A percentile compares a stretch with the other conserved stretches of the same genome.
phyloP scores from a whole-genome alignment of 1,139 yeast genomes.

The Nakaseomyces nivariensis region DNA sequence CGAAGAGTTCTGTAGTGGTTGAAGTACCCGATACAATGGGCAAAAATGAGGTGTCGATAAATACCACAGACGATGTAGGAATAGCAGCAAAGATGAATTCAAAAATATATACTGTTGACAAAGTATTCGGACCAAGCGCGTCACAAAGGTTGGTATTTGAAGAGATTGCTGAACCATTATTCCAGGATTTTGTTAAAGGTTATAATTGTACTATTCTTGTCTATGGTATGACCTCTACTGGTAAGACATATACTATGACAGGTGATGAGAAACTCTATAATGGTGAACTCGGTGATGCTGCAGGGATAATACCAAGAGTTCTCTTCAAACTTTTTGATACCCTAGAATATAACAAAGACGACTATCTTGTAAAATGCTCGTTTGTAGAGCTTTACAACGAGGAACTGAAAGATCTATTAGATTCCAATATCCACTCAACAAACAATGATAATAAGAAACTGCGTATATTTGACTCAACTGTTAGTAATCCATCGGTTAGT shows the following conservation, averaged over 20 bases:
- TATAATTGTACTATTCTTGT: slow-evolving; percentile 68
- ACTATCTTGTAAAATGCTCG: slow-evolving; percentile 54
- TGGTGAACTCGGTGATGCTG: slow-evolving; percentile 50
- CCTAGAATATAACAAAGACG: slow-evolving; percentile 32
- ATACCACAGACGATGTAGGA: slow-evolving; percentile 34
- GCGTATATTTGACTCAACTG: slow-evolving; percentile 43
- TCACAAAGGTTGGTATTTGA: slow-evolving; percentile 51
- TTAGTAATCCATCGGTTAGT: slow-evolving; percentile 5
- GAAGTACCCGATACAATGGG: slow-evolving; percentile 31
- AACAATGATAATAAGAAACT: slow-evolving; percentile 29
- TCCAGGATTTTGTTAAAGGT: slow-evolving; percentile 57
- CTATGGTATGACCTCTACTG: slow-evolving; percentile 75
- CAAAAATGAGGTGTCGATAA: slow-evolving; percentile 32
- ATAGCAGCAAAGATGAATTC: slow-evolving; percentile 36
- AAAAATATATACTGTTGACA: slow-evolving; percentile 55
- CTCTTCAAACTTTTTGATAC: slow-evolving; percentile 44
- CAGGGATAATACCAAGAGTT: slow-evolving; percentile 65
- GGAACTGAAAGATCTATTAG: slow-evolving; percentile 53
- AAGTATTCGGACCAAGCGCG: slow-evolving; percentile 63
- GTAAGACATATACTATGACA: slow-evolving; percentile 74
- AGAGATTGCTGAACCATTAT: slow-evolving; percentile 55
- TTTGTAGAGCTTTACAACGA: slow-evolving; percentile 69
- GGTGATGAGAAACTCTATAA: slow-evolving; percentile 42
- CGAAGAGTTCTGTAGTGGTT: slow-evolving; percentile 67
- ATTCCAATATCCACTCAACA: slow-evolving; percentile 25